Conservation (phyloP, 306 rosid species). For the Quercus aquifolioides region DNA sequence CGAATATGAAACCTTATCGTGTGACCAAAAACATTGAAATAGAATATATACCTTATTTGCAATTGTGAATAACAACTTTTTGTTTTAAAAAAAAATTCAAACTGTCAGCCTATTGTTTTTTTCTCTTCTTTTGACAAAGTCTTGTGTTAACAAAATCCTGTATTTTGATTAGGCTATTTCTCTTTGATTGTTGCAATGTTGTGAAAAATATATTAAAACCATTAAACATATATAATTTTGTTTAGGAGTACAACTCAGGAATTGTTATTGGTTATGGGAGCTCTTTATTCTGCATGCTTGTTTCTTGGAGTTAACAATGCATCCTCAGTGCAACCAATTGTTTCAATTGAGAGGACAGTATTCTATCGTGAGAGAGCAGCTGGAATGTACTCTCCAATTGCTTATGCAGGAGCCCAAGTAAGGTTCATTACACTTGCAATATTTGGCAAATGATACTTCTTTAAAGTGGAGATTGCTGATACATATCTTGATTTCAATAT, state of each 20-base stretch:
- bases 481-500: conserved; percentile 1
- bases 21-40: not conserved
- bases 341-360: conserved; percentile 92
- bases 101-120: not conserved
- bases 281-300: conserved; percentile 71
- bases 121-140: not conserved
- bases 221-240: conserved; percentile 7
- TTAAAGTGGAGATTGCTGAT: not conserved
- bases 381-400: conserved; percentile 83
- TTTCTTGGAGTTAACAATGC: conserved; percentile 86
- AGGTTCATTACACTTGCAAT: conserved; percentile 1
- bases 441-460: conserved; percentile 1
- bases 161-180: not conserved
- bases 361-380: conserved; percentile 88
- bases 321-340: conserved; percentile 86
- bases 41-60: too few relatives aligned
- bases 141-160: not conserved
- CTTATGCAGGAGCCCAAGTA: conserved; percentile 87
- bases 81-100: not conserved
- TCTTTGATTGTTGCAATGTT: not conserved
- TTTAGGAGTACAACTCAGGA: conserved; percentile 60
- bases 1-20: not conserved
- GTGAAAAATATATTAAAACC: not conserved
- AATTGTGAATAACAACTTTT: not conserved
- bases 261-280: conserved; percentile 72